phyloP scores from a whole-genome alignment of 805 yeast genomes.

The Candida boidinii region DNA sequence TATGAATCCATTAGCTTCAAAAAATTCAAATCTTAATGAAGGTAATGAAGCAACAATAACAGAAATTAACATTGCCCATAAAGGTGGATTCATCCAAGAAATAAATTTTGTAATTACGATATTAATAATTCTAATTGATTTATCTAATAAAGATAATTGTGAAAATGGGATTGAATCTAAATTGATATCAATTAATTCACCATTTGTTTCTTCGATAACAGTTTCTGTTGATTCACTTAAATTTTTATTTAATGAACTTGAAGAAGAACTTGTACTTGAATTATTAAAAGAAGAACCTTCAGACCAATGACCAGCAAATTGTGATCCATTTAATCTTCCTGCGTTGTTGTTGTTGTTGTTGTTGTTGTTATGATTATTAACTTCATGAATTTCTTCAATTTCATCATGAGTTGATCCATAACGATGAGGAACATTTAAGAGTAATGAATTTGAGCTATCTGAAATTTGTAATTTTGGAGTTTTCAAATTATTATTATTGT shows the following conservation, averaged over 20 bases:
- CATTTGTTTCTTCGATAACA: too few relatives aligned
- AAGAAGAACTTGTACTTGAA: background rate
- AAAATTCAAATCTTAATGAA: conserved; percentile 45
- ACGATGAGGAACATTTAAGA: background rate
- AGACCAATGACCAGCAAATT: background rate
- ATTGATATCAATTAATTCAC: background rate
- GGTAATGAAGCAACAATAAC: conserved; percentile 64
- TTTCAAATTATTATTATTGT: too few relatives aligned
- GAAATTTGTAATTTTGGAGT: too few relatives aligned
- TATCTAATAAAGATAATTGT: background rate
- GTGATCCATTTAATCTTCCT: background rate
- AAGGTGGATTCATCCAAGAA: conserved; percentile 65
- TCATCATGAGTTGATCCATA: background rate
- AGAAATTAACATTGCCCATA: conserved; percentile 66
- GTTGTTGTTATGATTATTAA: too few relatives aligned
- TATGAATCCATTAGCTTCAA: conserved; percentile 49
- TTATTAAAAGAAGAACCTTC: too few relatives aligned
- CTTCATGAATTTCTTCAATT: background rate
- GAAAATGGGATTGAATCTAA: background rate
- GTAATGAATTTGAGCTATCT: background rate
- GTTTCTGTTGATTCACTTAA: background rate
- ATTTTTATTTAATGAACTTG: background rate
- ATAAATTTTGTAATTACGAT: conserved; percentile 6
- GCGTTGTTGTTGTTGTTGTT: background rate
- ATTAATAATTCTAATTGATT: background rate